Evolutionary conservation across 805 yeast genomes (phyloP), one percentile per base, ranked within the genome.

Genomic region (Candida argentea): DNA sequence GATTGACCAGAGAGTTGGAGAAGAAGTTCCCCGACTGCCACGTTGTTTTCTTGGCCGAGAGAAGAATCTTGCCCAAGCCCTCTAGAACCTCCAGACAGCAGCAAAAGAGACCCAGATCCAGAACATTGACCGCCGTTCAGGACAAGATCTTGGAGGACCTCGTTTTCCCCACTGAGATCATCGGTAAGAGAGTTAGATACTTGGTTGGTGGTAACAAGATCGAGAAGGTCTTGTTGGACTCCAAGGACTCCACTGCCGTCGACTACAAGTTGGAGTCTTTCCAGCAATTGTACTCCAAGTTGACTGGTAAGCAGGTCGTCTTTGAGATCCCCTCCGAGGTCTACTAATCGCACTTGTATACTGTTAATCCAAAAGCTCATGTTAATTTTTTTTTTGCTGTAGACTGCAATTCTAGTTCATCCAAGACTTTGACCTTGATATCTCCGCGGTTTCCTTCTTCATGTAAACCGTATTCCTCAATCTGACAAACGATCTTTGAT

Each of bases 21-120:
- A 89, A 89, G 93, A 89, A 91, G 76, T 91, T 89, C 87, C 93
- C 96, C 65, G 98, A 89, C 78, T 84, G 94, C 68, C 96, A 91
- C 67, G 95, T 89, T 67, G 89, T 91, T 55, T 85, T 89, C 85
- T 79, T 89, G 63, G 97, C 96, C 62, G 97, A 89, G 77, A 85
- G 98, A 76, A 85, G 95, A 74, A 91, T 89, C 73, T 76, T 91
- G 63, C 95, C 97, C 73, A 89, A 85, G 78, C 96, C 97, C 66
- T 83, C 93, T 58, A 86, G 97, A 74, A 72, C 78, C 60, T 74
- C 95, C 40, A 84, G 86, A 76, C 83, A 79, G 67, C 69, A 65
- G 56, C 98, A 91, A 75, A 87, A 91, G 87, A 87, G 98, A 78
- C 98, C 98, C 67, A 85, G 95, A 76, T 87, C 97, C 56, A 86